phyloP scores from a whole-genome alignment of 768 basidiomycete genomes.

The Boletus pseudo-olivaceus region DNA sequence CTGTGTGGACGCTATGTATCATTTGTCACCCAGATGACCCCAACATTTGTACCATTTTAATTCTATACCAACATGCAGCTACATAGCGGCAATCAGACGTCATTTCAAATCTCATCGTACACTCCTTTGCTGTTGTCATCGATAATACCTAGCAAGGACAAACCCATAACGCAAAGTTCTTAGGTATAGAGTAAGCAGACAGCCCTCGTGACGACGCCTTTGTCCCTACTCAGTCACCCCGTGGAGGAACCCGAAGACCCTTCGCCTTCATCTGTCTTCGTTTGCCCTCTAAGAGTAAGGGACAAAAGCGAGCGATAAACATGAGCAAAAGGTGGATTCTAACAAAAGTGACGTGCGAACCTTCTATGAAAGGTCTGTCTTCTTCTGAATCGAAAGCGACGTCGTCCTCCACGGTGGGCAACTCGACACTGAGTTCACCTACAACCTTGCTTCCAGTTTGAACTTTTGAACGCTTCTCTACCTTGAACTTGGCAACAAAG shows the following conservation, averaged over 20 bases:
- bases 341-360: slow-evolving; percentile 41
- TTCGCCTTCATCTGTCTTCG: slow-evolving; percentile 74
- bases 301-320: slow-evolving; percentile 8
- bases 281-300: slow-evolving; percentile 53
- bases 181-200: slow-evolving; percentile 3
- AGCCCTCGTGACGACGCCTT: too few relatives aligned
- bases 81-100: not conserved
- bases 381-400: slow-evolving; percentile 70
- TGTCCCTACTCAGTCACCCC: slow-evolving; percentile 31
- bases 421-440: slow-evolving; percentile 24
- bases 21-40: not conserved
- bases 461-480: slow-evolving; percentile 70
- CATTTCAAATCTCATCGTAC: slow-evolving; percentile 8
- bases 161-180: not conserved
- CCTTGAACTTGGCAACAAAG: slow-evolving; percentile 97
- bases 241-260: slow-evolving; percentile 63
- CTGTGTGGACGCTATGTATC: not conserved
- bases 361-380: slow-evolving; percentile 74
- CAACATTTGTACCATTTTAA: too few relatives aligned
- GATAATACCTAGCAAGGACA: not conserved
- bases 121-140: not conserved
- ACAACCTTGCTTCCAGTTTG: slow-evolving; percentile 27
- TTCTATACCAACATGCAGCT: not conserved
- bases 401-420: slow-evolving; percentile 28
- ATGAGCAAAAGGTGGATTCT: not conserved